phyloP scores from a whole-genome alignment of 2,329 filamentous ascomycete genomes.

The Fusarium liriodendri region DNA sequence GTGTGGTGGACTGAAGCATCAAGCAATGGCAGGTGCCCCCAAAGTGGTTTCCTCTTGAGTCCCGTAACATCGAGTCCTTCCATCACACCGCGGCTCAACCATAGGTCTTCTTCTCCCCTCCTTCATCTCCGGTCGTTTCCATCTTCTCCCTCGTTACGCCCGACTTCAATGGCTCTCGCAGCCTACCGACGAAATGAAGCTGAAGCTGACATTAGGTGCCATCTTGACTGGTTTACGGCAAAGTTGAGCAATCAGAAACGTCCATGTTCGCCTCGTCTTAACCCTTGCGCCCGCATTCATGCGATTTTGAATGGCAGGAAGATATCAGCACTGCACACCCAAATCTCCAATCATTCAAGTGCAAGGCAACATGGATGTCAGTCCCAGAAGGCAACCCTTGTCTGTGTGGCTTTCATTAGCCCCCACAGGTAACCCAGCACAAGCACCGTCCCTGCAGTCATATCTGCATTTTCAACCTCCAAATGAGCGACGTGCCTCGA shows the following conservation, averaged over 20 bases:
- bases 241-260: constrained; percentile 26
- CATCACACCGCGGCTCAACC: neutral
- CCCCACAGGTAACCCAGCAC: neutral
- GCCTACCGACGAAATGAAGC: constrained; percentile 37
- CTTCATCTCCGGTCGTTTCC: neutral
- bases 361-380: neutral
- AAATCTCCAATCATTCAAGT: neutral
- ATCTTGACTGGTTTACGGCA: constrained; percentile 10
- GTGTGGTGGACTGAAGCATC: neutral
- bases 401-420: neutral
- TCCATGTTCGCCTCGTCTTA: neutral
- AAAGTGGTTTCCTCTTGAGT: neutral
- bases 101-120: neutral
- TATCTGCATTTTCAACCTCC: neutral
- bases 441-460: neutral
- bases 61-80: neutral
- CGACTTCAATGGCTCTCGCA: constrained; percentile 6
- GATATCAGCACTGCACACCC: neutral
- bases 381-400: neutral
- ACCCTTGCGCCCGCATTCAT: neutral
- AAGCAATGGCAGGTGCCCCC: neutral
- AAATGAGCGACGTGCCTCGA: neutral
- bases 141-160: neutral
- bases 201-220: neutral
- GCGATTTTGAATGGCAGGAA: neutral